A percentile compares a stretch with the other conserved stretches of the same genome.
phyloP scores from a whole-genome alignment of 176 grass and related monocot species.

The Oryza meyeriana region DNA sequence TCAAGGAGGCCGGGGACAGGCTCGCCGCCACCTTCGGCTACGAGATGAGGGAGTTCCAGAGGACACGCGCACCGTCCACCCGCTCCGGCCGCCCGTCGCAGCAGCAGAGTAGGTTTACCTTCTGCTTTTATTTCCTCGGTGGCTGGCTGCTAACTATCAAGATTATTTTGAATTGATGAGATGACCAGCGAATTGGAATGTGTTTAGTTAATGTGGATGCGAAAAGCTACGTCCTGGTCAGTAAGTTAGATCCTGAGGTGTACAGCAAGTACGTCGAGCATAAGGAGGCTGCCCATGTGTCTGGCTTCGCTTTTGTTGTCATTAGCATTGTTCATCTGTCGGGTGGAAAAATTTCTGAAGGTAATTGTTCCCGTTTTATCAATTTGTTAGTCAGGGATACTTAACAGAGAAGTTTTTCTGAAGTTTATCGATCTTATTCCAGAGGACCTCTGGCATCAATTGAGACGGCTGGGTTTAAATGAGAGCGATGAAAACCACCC shows the following conservation, averaged over 20 bases:
- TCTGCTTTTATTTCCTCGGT: background rate
- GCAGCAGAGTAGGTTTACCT: conserved; percentile 32
- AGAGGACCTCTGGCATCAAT: conserved; percentile 93
- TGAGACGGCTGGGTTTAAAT: conserved; percentile 64
- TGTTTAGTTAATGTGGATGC: conserved; percentile 48
- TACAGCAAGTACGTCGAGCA: conserved; percentile 67
- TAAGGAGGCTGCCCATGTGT: conserved; percentile 54
- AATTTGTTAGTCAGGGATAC: background rate
- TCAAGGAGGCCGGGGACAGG: conserved; percentile 73
- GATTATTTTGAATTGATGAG: background rate
- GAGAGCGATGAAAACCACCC: conserved; percentile 61
- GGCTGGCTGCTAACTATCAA: background rate
- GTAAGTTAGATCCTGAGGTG: conserved; percentile 49
- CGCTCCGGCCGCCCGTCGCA: conserved; percentile 53
- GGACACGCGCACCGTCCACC: conserved; percentile 53
- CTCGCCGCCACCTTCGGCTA: conserved; percentile 74
- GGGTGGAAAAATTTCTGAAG: conserved; percentile 71
- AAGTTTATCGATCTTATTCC: background rate
- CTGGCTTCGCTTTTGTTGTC: conserved; percentile 72
- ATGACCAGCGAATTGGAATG: background rate
- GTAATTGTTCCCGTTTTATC: conserved; percentile 22
- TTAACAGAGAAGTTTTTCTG: background rate
- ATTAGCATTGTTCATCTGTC: conserved; percentile 65
- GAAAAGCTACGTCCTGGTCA: conserved; percentile 78
- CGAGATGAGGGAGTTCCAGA: conserved; percentile 83